Evolutionary conservation across 495 filamentous ascomycete genomes (phyloP).

Genomic region (Letharia columbiana): DNA sequence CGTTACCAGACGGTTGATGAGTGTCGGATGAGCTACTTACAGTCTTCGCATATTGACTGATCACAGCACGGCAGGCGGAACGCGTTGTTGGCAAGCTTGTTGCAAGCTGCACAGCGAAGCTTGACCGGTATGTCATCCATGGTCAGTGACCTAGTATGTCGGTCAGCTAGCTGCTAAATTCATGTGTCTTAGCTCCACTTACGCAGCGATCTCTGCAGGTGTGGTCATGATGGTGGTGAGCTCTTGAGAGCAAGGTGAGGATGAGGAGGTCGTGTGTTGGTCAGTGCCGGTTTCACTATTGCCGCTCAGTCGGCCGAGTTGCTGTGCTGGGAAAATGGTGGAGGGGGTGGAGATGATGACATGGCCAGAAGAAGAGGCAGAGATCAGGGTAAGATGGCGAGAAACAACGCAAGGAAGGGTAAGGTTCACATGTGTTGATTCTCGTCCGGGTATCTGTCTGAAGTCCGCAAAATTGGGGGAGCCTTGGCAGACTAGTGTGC

Average conservation of each 20-base stretch:
- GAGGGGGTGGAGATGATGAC: not conserved
- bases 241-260: slow-evolving; percentile 2
- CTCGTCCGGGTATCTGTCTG: slow-evolving; percentile 11
- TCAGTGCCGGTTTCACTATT: slow-evolving; percentile 2
- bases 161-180: not conserved
- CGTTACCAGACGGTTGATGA: not conserved
- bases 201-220: slow-evolving; percentile 25
- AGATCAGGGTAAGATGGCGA: not conserved
- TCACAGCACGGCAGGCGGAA: slow-evolving; percentile 92
- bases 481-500: slow-evolving; percentile 10
- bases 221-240: slow-evolving; percentile 16
- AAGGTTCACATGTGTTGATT: slow-evolving; percentile 2
- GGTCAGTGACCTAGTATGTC: slow-evolving; percentile 54
- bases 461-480: not conserved
- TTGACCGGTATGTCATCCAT: slow-evolving; percentile 88
- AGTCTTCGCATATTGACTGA: slow-evolving; percentile 84
- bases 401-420: not conserved
- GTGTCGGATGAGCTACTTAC: slow-evolving; percentile 45
- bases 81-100: slow-evolving; percentile 81
- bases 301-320: slow-evolving; percentile 4
- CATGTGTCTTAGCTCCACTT: slow-evolving; percentile 1
- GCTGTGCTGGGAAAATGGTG: not conserved
- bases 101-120: slow-evolving; percentile 88
- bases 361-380: slow-evolving; percentile 1
- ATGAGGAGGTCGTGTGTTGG: not conserved